A percentile compares a stretch with the other conserved stretches of the same genome.
Conservation (phyloP, 176 grass and related monocot genomes). For the Tuctoria greenei region DNA sequence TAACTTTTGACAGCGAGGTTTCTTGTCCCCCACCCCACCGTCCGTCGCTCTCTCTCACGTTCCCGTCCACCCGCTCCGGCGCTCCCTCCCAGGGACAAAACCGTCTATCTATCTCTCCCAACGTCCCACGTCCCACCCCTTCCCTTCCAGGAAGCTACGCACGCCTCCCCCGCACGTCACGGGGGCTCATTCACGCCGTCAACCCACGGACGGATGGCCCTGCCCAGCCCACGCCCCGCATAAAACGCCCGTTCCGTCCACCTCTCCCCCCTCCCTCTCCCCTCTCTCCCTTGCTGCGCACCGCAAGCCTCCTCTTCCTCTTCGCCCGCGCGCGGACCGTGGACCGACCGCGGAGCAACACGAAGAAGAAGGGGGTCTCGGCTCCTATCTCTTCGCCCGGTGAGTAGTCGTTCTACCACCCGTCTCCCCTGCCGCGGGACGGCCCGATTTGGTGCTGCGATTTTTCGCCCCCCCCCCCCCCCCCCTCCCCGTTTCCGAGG, state of each 20-base stretch:
- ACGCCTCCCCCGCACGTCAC: conserved; percentile 15
- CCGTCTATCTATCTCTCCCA: not conserved
- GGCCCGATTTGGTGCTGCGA: not conserved
- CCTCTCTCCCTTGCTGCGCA: conserved; percentile 17
- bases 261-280: not conserved
- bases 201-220: not conserved
- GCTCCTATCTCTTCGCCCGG: not conserved
- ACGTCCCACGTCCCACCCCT: too few relatives aligned
- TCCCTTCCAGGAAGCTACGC: not conserved
- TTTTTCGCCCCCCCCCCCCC: not conserved
- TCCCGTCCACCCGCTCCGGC: not conserved
- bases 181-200: not conserved
- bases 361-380: conserved; percentile 5
- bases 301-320: not conserved
- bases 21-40: too few relatives aligned
- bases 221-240: not conserved
- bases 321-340: conserved; percentile 3
- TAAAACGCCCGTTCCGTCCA: conserved; percentile 21
- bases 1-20: too few relatives aligned
- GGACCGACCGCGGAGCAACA: conserved; percentile 2
- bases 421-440: not conserved
- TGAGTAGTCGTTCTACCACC: not conserved
- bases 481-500: not conserved
- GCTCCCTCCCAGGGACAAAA: conserved; percentile 6
- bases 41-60: not conserved